Base-by-base conservation (phyloP, 306 rosid species). In the Vigna unguiculata region DNA sequence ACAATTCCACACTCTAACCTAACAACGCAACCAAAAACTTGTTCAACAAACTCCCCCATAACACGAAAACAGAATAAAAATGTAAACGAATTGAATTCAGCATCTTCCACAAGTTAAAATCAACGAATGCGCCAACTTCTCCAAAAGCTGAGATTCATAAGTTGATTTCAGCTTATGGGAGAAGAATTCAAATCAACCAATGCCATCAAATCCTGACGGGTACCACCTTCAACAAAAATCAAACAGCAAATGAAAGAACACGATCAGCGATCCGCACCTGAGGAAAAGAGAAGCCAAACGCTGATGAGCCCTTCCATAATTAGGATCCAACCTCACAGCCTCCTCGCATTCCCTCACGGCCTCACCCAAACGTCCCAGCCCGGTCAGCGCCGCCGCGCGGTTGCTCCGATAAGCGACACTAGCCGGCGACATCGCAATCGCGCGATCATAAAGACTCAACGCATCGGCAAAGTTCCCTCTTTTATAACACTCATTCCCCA, bases 301-400 rank as follows among this genome's bases (percentile, higher is more conserved):
- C 53, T 90, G 90, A 83, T 92, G 97, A 66, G 98, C 97, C 58
- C 97, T 90, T 45, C 72, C 78, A 80, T 92, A 92, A 83, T 77
- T 88, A 64, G 93, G 95, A 88, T 95, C 93, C 85, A 95, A 89
- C 83, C 87, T 89, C 71, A 90, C 87, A 0, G 97, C 97, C 86
- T 88, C 97, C 70, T 90, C 91, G 34, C 98, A 92, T 78, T 90
- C 98, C 80, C 70, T 82, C 78, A 95, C 89, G 0, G 98, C 97
- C 86, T 92, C 97, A 30, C 49, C 78, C 7, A 95, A 70, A 74
- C 97, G 82, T 8, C 93, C 88, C 7, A 92, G 85, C 3, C 90
- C 89, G 0, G 92, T 92, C 83, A 95, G 78, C 22, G 98, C 98
- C 9, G 98, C 98, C 0, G 97, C 98, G 9, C 98, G 91, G 83